phyloP scores from a whole-genome alignment of 306 rosid species.

The Inga leiocalycina region DNA sequence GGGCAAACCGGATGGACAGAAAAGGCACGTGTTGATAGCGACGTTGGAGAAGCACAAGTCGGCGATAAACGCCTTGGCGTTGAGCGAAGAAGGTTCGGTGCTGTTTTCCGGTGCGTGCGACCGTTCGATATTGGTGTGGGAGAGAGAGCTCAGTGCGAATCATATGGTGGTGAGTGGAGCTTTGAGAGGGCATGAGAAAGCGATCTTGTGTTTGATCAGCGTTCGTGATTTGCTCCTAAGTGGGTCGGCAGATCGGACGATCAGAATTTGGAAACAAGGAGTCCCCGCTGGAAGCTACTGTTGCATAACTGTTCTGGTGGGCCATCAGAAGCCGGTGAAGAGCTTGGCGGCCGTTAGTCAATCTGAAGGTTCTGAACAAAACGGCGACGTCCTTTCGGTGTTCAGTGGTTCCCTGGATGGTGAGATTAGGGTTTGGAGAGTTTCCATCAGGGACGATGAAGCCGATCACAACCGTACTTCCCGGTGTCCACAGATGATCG shows the following conservation, averaged over 20 bases:
- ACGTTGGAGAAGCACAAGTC: conserved; percentile 85
- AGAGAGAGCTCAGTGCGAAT: conserved; percentile 81
- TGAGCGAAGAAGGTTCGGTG: conserved; percentile 80
- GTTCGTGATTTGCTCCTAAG: conserved; percentile 67
- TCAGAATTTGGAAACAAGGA: conserved; percentile 78
- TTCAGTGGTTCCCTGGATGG: conserved; percentile 88
- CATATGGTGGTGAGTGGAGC: conserved; percentile 89
- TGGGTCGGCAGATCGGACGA: conserved; percentile 91
- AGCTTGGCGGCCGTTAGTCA: conserved; percentile 59
- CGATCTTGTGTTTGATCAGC: conserved; percentile 70
- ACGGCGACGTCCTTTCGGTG: conserved; percentile 60
- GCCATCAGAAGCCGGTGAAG: conserved; percentile 78
- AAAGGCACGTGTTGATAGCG: conserved; percentile 62
- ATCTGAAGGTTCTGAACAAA: neutral
- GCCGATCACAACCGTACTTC: neutral
- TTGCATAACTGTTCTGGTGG: conserved; percentile 64
- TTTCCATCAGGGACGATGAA: conserved; percentile 31
- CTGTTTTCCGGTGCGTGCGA: conserved; percentile 91
- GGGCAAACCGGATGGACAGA: conserved; percentile 56
- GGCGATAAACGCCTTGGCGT: conserved; percentile 78
- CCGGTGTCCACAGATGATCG: neutral
- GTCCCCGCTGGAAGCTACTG: conserved; percentile 57
- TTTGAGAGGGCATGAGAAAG: conserved; percentile 75
- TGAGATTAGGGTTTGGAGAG: conserved; percentile 76
- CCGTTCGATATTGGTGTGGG: conserved; percentile 92